Base-by-base conservation (phyloP, 495 filamentous ascomycete genomes). In the Hyphodiscus hymeniophilus region DNA sequence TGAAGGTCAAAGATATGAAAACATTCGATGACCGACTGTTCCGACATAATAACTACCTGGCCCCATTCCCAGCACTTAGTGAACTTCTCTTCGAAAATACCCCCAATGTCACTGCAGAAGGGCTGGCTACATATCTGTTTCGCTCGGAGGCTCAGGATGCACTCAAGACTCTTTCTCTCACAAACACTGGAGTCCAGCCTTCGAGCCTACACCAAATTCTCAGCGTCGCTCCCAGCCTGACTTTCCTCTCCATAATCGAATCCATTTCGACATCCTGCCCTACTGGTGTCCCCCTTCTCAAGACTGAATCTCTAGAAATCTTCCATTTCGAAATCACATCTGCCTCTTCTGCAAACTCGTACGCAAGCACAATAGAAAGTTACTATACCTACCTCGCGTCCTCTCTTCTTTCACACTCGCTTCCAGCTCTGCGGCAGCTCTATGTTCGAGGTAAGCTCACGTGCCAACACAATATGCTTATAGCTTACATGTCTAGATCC, bases 301-400 rank as follows among this genome's bases (percentile, higher is more conserved):
- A 70, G 16, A 92, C 85, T 10, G 64, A 61, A 24, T 80, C 79
- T 7, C 74, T 98, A 30, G 64, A 67, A 46, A 80, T 73, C 0
- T 63, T 98, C 2, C 80, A 89, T 51, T 97, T 80, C 60, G 92
- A 95, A 60, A 88, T 98, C 59, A 79, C 73, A 38, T 75, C 81
- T 15, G 75, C 74, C 2, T 58, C 74, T 7, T 62, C 73, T 8
- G 66, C 71, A 0, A 64, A 71, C 17, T 73, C 75, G 18, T 74
- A 85, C 34, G 68, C 79, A 3, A 74, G 72, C 16, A 76, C 80
- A 7, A 73, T 78, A 0, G 65, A 71, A 3, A 82, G 80, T 42
- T 94, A 95, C 69, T 95, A 98, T 61, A 69, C 72, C 36, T 95
- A 94, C 67, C 77, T 98, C n/a, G 76, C 89, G 18, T 73, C 74